These are phyloP conservation scores for Blastomyces gilchristii DNA, from an alignment of 2,329 filamentous ascomycete species.

Conservation along the genomic window DNA sequence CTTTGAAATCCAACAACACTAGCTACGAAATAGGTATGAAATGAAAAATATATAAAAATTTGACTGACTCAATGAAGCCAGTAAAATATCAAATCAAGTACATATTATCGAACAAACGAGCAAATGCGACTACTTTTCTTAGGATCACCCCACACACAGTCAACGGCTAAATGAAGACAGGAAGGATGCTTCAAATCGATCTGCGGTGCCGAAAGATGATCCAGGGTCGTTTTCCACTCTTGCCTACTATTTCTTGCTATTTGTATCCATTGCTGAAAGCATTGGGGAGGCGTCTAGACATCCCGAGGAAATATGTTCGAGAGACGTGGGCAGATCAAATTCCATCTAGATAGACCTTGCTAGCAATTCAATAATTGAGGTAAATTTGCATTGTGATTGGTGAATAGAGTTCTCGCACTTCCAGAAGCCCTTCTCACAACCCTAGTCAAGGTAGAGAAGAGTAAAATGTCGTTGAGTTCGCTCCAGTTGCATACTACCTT, in stretches of 20 bases:
- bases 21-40: neutral
- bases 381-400: neutral
- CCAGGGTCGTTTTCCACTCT: neutral
- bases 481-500: too few relatives aligned
- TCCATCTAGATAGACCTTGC: neutral
- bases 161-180: neutral
- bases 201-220: neutral
- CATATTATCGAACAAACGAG: neutral
- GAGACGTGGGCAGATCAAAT: neutral
- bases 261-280: neutral
- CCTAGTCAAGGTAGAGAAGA: neutral
- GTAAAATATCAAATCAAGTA: neutral
- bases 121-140: neutral
- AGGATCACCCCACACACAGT: neutral
- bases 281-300: neutral
- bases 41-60: neutral
- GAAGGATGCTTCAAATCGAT: neutral
- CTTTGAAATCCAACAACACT: neutral
- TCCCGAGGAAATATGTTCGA: neutral
- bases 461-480: neutral
- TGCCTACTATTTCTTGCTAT: neutral
- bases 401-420: neutral
- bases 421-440: neutral
- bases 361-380: neutral
- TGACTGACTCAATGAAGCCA: neutral